A percentile compares a stretch with the other conserved stretches of the same genome.
phyloP scores from a whole-genome alignment of 768 basidiomycete species.

The Suillus spraguei region DNA sequence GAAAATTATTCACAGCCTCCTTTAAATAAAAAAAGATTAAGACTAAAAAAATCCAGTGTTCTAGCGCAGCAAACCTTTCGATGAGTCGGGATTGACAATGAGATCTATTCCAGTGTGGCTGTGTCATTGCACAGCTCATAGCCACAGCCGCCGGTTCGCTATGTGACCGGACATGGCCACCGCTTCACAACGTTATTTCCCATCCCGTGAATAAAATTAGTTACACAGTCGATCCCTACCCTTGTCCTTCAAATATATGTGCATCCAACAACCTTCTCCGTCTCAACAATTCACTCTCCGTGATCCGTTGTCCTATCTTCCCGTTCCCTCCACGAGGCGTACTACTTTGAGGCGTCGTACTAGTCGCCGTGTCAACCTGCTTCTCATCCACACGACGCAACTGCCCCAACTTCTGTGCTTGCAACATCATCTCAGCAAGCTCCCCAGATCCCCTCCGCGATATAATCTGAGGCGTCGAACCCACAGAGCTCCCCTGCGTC shows the following conservation, averaged over 20 bases:
- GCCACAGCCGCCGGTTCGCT: not conserved
- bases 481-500: constrained; percentile 15
- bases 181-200: not conserved
- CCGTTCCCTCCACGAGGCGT: constrained; percentile 35
- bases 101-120: constrained; percentile 31
- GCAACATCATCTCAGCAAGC: constrained; percentile 18
- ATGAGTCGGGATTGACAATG: constrained; percentile 1
- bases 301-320: constrained; percentile 66
- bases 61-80: constrained; percentile 28
- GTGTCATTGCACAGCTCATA: constrained; percentile 33
- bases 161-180: not conserved
- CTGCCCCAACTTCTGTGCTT: constrained; percentile 12
- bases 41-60: constrained; percentile 30
- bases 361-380: not conserved
- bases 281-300: constrained; percentile 78
- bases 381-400: not conserved
- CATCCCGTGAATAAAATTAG: not conserved
- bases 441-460: constrained; percentile 27
- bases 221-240: not conserved
- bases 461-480: constrained; percentile 27
- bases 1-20: constrained; percentile 20
- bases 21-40: not conserved
- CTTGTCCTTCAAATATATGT: constrained; percentile 52
- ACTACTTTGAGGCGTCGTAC: constrained; percentile 23
- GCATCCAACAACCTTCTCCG: constrained; percentile 77